Evolutionary conservation across 352 stramenopile genomes (phyloP).

Genomic region (Blastocystis sp.): DNA sequence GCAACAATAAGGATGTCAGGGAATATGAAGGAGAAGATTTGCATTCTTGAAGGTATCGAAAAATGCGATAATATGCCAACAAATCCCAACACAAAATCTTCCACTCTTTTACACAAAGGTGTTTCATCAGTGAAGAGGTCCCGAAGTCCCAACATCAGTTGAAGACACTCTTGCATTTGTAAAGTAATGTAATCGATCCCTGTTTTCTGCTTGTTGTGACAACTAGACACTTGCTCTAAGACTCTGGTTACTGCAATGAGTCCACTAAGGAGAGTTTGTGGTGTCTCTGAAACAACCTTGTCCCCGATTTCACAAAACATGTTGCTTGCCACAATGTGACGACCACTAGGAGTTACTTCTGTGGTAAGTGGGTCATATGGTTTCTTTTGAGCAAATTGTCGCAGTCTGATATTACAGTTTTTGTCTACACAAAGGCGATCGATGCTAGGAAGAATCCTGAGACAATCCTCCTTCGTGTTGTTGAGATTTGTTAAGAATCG

Average conservation of each 20-base stretch:
- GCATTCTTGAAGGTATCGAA: neutral
- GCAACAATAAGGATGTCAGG: neutral
- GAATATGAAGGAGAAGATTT: neutral
- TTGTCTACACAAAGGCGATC: neutral
- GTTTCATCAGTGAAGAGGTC: neutral
- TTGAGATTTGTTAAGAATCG: neutral
- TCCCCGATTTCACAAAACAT: neutral
- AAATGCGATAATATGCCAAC: neutral
- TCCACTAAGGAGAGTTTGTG: neutral
- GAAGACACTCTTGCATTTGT: neutral
- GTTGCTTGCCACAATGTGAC: neutral
- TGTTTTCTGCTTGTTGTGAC: neutral
- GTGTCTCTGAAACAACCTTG: neutral
- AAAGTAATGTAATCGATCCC: neutral
- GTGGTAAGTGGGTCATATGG: neutral
- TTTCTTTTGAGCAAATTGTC: neutral
- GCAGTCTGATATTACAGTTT: neutral
- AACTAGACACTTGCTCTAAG: neutral
- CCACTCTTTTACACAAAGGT: neutral
- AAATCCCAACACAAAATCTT: neutral
- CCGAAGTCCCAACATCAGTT: neutral
- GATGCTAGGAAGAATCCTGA: neutral
- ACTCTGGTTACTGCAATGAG: neutral
- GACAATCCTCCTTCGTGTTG: neutral
- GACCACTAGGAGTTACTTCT: neutral